A percentile compares a stretch with the other conserved stretches of the same genome.
Conservation (phyloP, 108 stramenopile genomes). For the Cylindrotheca fusiformis region DNA sequence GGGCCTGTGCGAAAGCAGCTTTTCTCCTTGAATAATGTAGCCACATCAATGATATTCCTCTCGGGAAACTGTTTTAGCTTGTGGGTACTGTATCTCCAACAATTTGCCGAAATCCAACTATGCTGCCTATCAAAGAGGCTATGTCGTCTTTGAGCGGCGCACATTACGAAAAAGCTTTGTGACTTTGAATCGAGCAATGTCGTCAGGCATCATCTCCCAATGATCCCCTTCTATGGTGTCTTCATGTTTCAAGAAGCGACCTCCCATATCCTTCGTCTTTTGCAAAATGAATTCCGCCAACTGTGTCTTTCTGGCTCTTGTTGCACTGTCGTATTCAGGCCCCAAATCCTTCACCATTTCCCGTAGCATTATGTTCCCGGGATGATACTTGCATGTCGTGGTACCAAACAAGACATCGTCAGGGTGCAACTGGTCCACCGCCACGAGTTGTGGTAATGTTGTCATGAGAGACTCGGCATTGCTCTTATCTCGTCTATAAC, state of each 20-base stretch:
- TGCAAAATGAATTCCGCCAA: not conserved
- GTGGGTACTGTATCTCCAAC: not conserved
- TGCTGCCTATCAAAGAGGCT: too few relatives aligned
- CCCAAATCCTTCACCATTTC: not conserved
- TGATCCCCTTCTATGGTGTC: not conserved
- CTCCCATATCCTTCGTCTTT: not conserved
- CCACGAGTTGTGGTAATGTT: not conserved
- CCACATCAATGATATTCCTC: not conserved
- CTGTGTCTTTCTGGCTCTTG: not conserved
- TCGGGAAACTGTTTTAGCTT: not conserved
- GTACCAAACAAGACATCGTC: not conserved
- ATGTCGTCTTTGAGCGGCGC: not conserved
- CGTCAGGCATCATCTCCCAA: not conserved
- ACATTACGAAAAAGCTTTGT: not conserved
- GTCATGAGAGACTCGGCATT: not conserved
- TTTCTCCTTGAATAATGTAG: not conserved
- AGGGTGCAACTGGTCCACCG: not conserved
- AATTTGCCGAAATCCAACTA: too few relatives aligned
- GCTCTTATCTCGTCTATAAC: not conserved
- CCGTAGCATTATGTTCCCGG: not conserved
- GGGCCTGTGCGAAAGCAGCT: too few relatives aligned
- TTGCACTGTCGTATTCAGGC: not conserved
- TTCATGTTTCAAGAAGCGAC: not conserved
- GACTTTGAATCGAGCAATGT: not conserved
- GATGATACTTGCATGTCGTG: not conserved